Base-by-base conservation (phyloP, 768 basidiomycete genomes). In the Lactifluus rugatus region DNA sequence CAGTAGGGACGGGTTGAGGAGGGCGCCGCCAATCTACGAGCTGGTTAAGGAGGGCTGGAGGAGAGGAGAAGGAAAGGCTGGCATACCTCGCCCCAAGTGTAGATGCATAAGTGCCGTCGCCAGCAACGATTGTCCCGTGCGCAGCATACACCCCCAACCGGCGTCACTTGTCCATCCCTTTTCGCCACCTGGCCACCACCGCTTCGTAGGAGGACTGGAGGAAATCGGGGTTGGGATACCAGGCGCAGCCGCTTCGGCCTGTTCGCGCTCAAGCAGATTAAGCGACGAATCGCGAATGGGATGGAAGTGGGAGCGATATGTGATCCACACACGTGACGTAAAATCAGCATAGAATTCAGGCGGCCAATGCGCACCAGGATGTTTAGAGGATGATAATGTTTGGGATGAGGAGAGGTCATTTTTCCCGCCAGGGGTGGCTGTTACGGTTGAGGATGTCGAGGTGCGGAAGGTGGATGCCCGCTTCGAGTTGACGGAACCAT, bases 131-230 rank as follows among this genome's bases (percentile, higher is more conserved):
- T 94, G 91, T 1, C 90, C 91, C 0, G 91, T 94, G 26, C 91
- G 72, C 41, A 94, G 69, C 91, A 94, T 94, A 67, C 92, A 94
- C 0, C 91, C 91, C 91, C 91, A 93, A 0, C 92, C 91, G 0
- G 86, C 75, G 71, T 94, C 91, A 62, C 80, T 85, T 16, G 87
- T 85, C 81, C 93, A 87, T 0, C 86, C 88, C 66, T 84, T 86
- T 70, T 89, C 85, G 1, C 81, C 82, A 13, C 71, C 76, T 14
- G 76, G 75, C 82, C 86, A 85, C 80, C 88, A 85, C 39, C 80
- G 73, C 68, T 74, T 76, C 8, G 71, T 66, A 19, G 76, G 76
- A 47, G 77, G 79, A 64, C 74, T 79, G 47, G 69, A 52, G 59
- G 60, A n/a, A 63, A 48, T 21, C 36, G 49, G 34, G 6, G 28